Percentiles rank a stretch among this genome's conserved stretches.
These are phyloP conservation scores for Hura crepitans DNA, from an alignment of 441 rosid genomes.

Conservation along the genomic window DNA sequence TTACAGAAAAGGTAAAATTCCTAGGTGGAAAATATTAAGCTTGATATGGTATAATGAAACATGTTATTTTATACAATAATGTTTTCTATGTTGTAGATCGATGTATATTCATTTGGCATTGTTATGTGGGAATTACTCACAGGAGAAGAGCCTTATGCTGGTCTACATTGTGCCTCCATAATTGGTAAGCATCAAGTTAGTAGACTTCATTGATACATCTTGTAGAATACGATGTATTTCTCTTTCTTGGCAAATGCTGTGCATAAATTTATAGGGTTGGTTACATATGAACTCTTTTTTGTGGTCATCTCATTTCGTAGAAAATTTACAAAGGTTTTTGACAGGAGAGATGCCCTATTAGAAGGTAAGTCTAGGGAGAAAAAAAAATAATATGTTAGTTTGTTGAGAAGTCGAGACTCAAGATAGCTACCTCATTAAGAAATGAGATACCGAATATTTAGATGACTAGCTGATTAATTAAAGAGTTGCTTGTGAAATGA, in stretches of 20 bases:
- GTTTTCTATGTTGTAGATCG: constrained; percentile 51
- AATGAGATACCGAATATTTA: too few species aligned
- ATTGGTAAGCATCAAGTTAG: constrained; percentile 52
- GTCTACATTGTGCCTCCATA: constrained; percentile 91
- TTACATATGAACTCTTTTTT: background rate
- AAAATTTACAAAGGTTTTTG: background rate
- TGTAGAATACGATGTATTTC: background rate
- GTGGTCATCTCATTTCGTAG: background rate
- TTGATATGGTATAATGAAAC: background rate
- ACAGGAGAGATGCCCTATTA: too few species aligned
- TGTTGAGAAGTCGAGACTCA: background rate
- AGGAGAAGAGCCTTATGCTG: constrained; percentile 94
- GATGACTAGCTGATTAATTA: too few species aligned
- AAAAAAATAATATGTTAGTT: background rate
- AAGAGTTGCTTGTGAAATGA: too few species aligned
- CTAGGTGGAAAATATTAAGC: background rate
- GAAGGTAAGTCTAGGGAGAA: background rate
- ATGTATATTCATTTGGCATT: constrained; percentile 96
- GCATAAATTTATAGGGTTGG: background rate
- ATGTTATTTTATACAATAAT: constrained; percentile 7
- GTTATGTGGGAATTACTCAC: constrained; percentile 99
- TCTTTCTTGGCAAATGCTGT: background rate
- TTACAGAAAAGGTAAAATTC: constrained; percentile 76
- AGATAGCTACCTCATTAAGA: background rate
- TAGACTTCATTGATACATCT: constrained; percentile 4